Percentiles rank a stretch among this genome's conserved stretches.
These are phyloP conservation scores for Salix udensis DNA, from an alignment of 345 rosid species.

Conservation along the genomic window DNA sequence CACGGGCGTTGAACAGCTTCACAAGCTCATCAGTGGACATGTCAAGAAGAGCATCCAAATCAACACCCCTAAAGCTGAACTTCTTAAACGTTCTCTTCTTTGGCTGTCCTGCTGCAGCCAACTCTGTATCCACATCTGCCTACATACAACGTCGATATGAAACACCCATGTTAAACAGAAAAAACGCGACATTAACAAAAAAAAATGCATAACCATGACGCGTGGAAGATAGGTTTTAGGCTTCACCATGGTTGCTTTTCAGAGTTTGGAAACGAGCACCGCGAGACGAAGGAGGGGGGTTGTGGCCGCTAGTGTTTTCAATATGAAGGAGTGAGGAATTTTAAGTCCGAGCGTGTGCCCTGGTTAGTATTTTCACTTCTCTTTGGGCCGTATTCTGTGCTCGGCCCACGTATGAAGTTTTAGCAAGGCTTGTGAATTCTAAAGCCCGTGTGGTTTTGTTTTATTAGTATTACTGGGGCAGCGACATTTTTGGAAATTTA, in stretches of 20 bases:
- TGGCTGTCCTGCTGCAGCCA: slow-evolving; percentile 23
- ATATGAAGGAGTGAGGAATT: too few species aligned
- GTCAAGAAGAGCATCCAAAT: slow-evolving; percentile 34
- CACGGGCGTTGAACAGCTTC: slow-evolving; percentile 25
- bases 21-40: slow-evolving; percentile 34
- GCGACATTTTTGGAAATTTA: too few species aligned
- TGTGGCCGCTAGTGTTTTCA: slow-evolving; percentile 35
- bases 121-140: slow-evolving; percentile 49
- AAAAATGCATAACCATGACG: neutral
- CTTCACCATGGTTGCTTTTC: slow-evolving; percentile 32
- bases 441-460: neutral
- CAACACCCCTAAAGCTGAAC: slow-evolving; percentile 36
- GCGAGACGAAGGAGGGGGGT: neutral
- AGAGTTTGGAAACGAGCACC: neutral
- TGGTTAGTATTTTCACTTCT: neutral
- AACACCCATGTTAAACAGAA: neutral
- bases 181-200: neutral
- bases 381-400: neutral
- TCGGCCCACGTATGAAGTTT: neutral
- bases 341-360: slow-evolving; percentile 1
- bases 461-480: too few species aligned
- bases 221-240: neutral
- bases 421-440: neutral
- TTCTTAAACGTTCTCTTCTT: slow-evolving; percentile 36
- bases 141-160: neutral